These are phyloP conservation scores for Pichia manshurica DNA, from an alignment of 805 yeast genomes.

Conservation along the genomic window DNA sequence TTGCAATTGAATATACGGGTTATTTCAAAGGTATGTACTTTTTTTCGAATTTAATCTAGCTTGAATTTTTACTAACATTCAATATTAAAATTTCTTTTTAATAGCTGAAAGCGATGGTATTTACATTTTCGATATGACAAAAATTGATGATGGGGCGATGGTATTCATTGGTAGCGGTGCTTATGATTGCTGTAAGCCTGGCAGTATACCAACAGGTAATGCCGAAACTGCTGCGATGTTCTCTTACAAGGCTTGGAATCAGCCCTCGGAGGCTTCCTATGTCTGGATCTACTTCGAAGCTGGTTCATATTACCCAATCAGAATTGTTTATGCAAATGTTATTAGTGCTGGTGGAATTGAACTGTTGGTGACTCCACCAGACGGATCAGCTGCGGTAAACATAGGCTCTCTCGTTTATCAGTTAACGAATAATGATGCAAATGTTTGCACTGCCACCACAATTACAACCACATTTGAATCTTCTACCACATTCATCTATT, in stretches of 20 bases:
- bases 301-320: slow-evolving; percentile 18
- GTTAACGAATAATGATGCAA: background rate
- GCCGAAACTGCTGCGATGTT: slow-evolving; percentile 11
- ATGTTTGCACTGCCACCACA: background rate
- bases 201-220: slow-evolving; percentile 3
- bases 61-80: too few relatives aligned
- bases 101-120: slow-evolving; percentile 27
- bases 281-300: slow-evolving; percentile 14
- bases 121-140: slow-evolving; percentile 20
- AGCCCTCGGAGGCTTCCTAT: background rate
- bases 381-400: slow-evolving; percentile 5
- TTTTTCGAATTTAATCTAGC: too few relatives aligned
- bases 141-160: slow-evolving; percentile 30
- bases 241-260: slow-evolving; percentile 8
- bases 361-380: slow-evolving; percentile 14
- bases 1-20: slow-evolving; percentile 17
- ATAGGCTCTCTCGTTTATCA: slow-evolving; percentile 9
- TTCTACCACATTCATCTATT: slow-evolving; percentile 1
- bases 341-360: slow-evolving; percentile 10
- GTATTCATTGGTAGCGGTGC: slow-evolving; percentile 31
- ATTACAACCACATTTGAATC: background rate
- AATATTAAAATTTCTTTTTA: slow-evolving; percentile 1
- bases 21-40: slow-evolving; percentile 16
- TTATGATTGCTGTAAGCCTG: slow-evolving; percentile 32
- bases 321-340: slow-evolving; percentile 17